phyloP scores from a whole-genome alignment of 306 rosid species.

The Luffa acutangula region DNA sequence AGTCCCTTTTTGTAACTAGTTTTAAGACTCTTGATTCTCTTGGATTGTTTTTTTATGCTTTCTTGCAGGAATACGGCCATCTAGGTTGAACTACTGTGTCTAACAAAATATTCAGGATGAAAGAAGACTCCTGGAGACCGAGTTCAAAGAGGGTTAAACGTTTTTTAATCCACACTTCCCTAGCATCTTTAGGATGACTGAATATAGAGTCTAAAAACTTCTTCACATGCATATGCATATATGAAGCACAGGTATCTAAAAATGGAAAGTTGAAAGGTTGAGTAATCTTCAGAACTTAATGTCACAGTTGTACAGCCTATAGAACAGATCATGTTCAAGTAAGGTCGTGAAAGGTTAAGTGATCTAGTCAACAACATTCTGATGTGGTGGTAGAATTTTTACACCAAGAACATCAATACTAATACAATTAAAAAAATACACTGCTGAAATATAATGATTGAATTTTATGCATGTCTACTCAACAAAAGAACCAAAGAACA shows the following conservation, averaged over 20 bases:
- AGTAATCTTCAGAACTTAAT: background rate
- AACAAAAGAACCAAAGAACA: too few relatives aligned
- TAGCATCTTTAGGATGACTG: background rate
- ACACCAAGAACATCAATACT: background rate
- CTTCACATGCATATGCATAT: background rate
- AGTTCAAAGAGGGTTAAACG: background rate
- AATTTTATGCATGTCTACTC: background rate
- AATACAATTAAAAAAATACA: background rate
- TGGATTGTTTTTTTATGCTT: too few relatives aligned
- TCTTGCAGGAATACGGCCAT: background rate
- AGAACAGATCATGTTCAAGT: too few relatives aligned
- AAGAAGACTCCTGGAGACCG: background rate
- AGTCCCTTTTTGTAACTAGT: too few relatives aligned
- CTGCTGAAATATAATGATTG: background rate
- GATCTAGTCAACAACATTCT: background rate
- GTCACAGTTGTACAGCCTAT: too few relatives aligned
- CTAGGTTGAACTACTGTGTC: background rate
- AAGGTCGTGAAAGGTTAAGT: background rate
- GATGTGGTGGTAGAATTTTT: background rate
- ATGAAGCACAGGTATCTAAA: background rate
- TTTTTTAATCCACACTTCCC: background rate
- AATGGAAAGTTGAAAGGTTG: background rate
- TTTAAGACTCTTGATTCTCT: too few relatives aligned
- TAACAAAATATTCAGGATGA: background rate
- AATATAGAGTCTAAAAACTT: background rate